Base-by-base conservation (phyloP, 441 rosid genomes). In the Macaranga tanarius region DNA sequence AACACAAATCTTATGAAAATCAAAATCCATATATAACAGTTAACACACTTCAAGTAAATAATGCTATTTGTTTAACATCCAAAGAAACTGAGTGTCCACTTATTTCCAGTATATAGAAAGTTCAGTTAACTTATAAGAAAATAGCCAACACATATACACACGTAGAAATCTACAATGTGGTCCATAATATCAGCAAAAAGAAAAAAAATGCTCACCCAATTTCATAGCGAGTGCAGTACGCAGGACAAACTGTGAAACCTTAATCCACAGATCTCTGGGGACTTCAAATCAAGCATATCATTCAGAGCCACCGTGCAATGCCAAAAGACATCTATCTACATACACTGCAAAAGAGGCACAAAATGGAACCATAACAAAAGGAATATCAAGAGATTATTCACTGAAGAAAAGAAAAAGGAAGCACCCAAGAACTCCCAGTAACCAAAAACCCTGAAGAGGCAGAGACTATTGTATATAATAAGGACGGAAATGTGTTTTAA, bases 191-290 rank as follows among this genome's bases (percentile, higher is more conserved):
- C 55, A 44, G 57, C 57, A 57, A 60, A 59, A n/a, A n/a, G n/a
- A n/a, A n/a, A n/a, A n/a, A n/a, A 58, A 60, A 60, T 42, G 42
- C 78, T 67, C 61, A 79, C 85, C 81, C 26, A 60, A 75, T 61
- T 75, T 75, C 83, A 82, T 79, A 61, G 73, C 47, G 57, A 73
- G 48, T 76, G 50, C 7, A 72, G 8, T 58, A 66, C 44, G 61
- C 11, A n/a, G 59, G 45, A 48, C 65, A 26, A 47, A 17, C 19
- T 0, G 71, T 16, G 64, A 67, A 72, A 47, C 61, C 63, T 15
- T 38, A 62, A 57, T n/a, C 22, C 54, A 50, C 50, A 67, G 65
- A 81, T 73, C 74, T 71, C 22, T 62, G 70, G 66, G 56, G 68
- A 52, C 59, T 42, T 47, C 44, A 76, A 50, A 72, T 66, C 70